Conservation (phyloP, 768 basidiomycete species). For the Tulasnella calospora region DNA sequence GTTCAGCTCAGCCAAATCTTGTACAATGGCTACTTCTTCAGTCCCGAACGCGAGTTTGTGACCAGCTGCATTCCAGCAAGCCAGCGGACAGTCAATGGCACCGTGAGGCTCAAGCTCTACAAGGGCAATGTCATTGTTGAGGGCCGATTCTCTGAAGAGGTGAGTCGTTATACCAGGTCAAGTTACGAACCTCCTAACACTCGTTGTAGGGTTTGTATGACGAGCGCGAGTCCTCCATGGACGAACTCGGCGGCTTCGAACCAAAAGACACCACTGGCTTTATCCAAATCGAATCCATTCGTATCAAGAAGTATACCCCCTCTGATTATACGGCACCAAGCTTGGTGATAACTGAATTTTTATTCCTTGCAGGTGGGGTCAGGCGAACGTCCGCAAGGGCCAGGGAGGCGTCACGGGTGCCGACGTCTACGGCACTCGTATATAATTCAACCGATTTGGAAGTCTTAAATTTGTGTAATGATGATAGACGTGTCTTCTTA, state of each 20-base stretch:
- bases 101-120: conserved; percentile 85
- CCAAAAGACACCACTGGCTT: conserved; percentile 93
- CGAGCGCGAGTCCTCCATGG: conserved; percentile 94
- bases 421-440: conserved; percentile 72
- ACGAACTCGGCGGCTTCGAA: conserved; percentile 97
- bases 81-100: conserved; percentile 93
- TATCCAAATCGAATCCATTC: conserved; percentile 95
- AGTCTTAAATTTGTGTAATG: background rate
- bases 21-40: conserved; percentile 99
- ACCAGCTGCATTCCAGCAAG: conserved; percentile 85
- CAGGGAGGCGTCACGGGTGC: conserved; percentile 70
- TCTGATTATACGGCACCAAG: background rate
- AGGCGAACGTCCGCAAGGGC: conserved; percentile 79
- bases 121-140: conserved; percentile 95
- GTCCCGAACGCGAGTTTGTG: conserved; percentile 96
- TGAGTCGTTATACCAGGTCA: conserved; percentile 35
- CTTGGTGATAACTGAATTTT: background rate
- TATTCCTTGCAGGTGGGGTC: conserved; percentile 61
- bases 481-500: background rate
- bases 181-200: background rate
- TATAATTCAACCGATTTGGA: conserved; percentile 30
- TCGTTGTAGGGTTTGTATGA: conserved; percentile 78
- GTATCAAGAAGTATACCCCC: conserved; percentile 83
- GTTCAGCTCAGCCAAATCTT: conserved; percentile 83
- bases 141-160: conserved; percentile 84